Percentiles rank a stretch among this genome's conserved stretches.
Evolutionary conservation across 176 grass and related monocot genomes (phyloP).

Genomic region (Themeda triandra): DNA sequence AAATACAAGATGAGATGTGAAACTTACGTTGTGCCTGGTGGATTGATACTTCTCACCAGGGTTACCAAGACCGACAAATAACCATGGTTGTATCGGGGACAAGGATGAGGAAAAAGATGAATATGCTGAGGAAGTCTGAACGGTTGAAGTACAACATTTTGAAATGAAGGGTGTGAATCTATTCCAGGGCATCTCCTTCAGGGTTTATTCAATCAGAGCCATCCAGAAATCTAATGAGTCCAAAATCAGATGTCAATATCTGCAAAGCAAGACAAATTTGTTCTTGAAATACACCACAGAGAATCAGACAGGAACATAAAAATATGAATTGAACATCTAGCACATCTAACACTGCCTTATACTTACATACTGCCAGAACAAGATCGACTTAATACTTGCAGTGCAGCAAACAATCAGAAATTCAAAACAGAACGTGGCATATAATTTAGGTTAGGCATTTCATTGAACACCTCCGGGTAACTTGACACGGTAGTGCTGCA

Average conservation of each 20-base stretch:
- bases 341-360: background rate
- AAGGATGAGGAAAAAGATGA: conserved; percentile 1
- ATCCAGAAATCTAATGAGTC: background rate
- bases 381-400: background rate
- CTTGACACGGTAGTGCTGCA: background rate
- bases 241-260: background rate
- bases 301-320: background rate
- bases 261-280: background rate
- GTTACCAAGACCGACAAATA: conserved; percentile 80
- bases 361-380: background rate
- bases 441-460: conserved; percentile 5
- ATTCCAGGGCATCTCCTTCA: background rate
- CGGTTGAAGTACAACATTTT: background rate
- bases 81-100: conserved; percentile 48
- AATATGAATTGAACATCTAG: background rate
- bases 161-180: background rate
- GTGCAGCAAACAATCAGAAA: background rate
- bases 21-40: conserved; percentile 63
- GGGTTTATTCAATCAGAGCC: background rate
- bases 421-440: background rate
- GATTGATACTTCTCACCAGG: conserved; percentile 74
- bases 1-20: conserved; percentile 7
- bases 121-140: conserved; percentile 8
- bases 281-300: background rate
- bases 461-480: background rate